Evolutionary conservation across 2,329 filamentous ascomycete genomes (phyloP), one percentile per base, ranked within the genome.

Genomic region (Aspergillus clavatus): DNA sequence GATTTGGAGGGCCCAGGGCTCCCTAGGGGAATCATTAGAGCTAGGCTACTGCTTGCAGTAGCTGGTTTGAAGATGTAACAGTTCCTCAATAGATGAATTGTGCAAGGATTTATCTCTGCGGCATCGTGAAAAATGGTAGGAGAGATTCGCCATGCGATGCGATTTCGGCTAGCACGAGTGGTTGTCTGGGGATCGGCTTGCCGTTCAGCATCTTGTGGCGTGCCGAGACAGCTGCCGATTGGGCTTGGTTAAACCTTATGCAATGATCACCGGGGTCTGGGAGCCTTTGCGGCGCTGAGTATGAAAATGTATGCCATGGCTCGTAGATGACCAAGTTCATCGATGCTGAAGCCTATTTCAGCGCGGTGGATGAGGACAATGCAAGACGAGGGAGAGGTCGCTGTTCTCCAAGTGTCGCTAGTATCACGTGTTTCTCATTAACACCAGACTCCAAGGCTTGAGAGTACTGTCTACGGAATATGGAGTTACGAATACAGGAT

Each of bases 171-270:
- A 40, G 45, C n/a, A 23, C 36, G 23, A 21, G 39, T 41, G 27
- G 43, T 43, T 48, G 46, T 48, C 37, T 50, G n/a, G n/a, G 54
- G 48, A 53, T 58, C 56, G 53, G 57, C 48, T 52, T 60, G 50
- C 52, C 52, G 56, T 50, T 33, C 45, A 24, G 8, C 41, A 47
- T 42, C 21, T 8, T 24, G 23, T 24, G 23, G 50, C 47, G 46
- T 59, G 50, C 57, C 57, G 57, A 59, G 40, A 24, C 40, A 56
- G 56, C 24, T 60, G 56, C 57, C 57, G 56, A 55, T 16, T 19
- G 26, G 26, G 26, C 12, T 28, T 11, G 7, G 7, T n/a, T 28
- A 11, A 28, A 28, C 7, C 26, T 28, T 28, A 24, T 21, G 18
- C 18, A 38, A 18, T 21, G 35, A 38, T 23, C 18, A 22, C 18